A percentile compares a stretch with the other conserved stretches of the same genome.
These are phyloP conservation scores for Candida silvicultrix DNA, from an alignment of 805 yeast genomes.

Conservation along the genomic window DNA sequence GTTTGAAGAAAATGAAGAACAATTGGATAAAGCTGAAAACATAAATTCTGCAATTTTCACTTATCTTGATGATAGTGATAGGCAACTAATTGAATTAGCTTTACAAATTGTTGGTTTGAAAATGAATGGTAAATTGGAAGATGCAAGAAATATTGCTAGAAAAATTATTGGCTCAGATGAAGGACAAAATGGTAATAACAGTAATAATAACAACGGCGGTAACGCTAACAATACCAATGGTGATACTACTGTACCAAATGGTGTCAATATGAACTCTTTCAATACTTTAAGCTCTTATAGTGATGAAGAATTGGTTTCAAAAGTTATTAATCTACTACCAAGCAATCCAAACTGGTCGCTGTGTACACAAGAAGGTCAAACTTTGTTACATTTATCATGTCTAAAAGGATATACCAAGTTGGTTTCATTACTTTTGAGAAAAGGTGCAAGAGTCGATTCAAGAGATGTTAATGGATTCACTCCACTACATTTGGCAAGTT, in stretches of 20 bases:
- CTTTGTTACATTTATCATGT: conserved; percentile 81
- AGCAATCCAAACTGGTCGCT: conserved; percentile 76
- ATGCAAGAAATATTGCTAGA: conserved; percentile 89
- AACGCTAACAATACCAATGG: conserved; percentile 5
- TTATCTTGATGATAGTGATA: conserved; percentile 90
- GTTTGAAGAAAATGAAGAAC: conserved; percentile 48
- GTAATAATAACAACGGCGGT: conserved; percentile 1
- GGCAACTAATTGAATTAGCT: conserved; percentile 91
- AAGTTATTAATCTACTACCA: conserved; percentile 62
- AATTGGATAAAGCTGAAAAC: conserved; percentile 12
- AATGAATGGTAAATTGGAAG: conserved; percentile 94
- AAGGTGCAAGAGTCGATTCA: conserved; percentile 61
- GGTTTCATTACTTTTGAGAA: conserved; percentile 55
- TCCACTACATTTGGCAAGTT: conserved; percentile 81
- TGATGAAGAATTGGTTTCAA: conserved; percentile 35
- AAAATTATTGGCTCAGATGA: conserved; percentile 69
- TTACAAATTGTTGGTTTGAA: conserved; percentile 94
- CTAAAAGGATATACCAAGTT: conserved; percentile 64
- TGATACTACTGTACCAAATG: conserved; percentile 2
- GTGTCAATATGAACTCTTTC: conserved; percentile 4
- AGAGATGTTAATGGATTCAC: conserved; percentile 79
- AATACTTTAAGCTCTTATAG: neutral
- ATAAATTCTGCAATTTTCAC: conserved; percentile 55
- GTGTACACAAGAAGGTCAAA: conserved; percentile 79
- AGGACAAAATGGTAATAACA: conserved; percentile 8